These are phyloP conservation scores for Ophiosphaerella korrae DNA, from an alignment of 2,329 filamentous ascomycete species.

Conservation along the genomic window DNA sequence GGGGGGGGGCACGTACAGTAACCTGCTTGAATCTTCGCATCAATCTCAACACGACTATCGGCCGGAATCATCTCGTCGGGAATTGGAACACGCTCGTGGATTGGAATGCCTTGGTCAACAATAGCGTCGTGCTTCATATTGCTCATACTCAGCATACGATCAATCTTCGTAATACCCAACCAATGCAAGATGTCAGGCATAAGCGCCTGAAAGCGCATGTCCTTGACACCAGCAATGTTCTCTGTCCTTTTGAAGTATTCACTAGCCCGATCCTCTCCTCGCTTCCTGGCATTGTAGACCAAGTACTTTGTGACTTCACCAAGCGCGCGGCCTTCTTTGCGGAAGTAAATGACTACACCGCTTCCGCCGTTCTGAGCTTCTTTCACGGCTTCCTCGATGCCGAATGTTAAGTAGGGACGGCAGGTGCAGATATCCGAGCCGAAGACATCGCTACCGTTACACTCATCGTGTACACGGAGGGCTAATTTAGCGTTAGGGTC, in stretches of 20 bases:
- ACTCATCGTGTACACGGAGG: conserved; percentile 84
- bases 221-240: conserved; percentile 94
- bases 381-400: conserved; percentile 96
- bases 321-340: conserved; percentile 92
- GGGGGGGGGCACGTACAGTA: conserved; percentile 62
- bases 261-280: conserved; percentile 76
- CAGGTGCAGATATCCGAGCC: conserved; percentile 98
- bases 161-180: conserved; percentile 98
- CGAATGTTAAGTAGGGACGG: conserved; percentile 92
- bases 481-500: conserved; percentile 81
- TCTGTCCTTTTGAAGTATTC: conserved; percentile 98
- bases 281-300: conserved; percentile 80
- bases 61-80: conserved; percentile 92
- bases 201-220: conserved; percentile 96
- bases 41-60: conserved; percentile 96
- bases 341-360: conserved; percentile 97
- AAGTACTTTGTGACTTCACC: conserved; percentile 92
- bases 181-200: conserved; percentile 99
- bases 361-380: conserved; percentile 93
- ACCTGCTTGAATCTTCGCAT: conserved; percentile 94
- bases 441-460: conserved; percentile 97
- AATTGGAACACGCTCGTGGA: conserved; percentile 87
- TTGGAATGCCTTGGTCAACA: conserved; percentile 83
- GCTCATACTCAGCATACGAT: conserved; percentile 98
- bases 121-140: conserved; percentile 96